These are phyloP conservation scores for Filobasidium wieringae DNA, from an alignment of 768 basidiomycete genomes.

Conservation along the genomic window DNA sequence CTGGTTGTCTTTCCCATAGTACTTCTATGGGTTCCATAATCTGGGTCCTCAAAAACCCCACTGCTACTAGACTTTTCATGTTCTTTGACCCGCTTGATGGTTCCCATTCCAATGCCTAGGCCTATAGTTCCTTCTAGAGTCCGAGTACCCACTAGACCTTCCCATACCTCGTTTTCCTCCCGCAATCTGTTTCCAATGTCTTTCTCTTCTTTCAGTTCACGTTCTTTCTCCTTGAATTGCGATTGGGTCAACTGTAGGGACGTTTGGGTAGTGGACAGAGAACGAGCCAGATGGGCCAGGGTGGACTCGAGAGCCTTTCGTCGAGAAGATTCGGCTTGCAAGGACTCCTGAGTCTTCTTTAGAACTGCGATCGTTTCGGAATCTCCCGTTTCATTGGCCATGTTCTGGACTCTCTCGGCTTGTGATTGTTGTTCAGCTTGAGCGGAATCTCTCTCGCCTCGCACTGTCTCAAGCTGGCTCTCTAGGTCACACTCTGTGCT, in stretches of 20 bases:
- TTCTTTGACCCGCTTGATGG: not conserved
- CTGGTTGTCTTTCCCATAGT: not conserved
- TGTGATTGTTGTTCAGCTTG: not conserved
- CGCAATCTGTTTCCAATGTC: slow-evolving; percentile 61
- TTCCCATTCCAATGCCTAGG: slow-evolving; percentile 1
- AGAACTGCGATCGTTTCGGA: not conserved
- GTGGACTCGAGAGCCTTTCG: not conserved
- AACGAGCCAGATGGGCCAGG: not conserved
- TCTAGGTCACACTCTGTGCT: slow-evolving; percentile 24
- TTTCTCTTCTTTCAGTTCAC: slow-evolving; percentile 81
- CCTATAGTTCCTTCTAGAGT: slow-evolving; percentile 60
- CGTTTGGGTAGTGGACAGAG: not conserved
- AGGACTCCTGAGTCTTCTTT: not conserved
- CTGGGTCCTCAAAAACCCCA: not conserved
- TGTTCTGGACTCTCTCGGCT: not conserved
- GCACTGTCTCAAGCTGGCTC: slow-evolving; percentile 11
- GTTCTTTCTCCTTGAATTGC: slow-evolving; percentile 70
- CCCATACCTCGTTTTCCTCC: slow-evolving; percentile 95
- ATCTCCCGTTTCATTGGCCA: not conserved
- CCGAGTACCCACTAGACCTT: slow-evolving; percentile 80
- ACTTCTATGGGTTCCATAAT: not conserved
- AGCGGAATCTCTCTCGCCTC: not conserved
- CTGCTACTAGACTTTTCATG: not conserved
- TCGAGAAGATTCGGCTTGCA: not conserved
- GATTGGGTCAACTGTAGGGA: slow-evolving; percentile 10